Base-by-base conservation (phyloP, 768 basidiomycete genomes). In the Termitomyces bulborhizus region DNA sequence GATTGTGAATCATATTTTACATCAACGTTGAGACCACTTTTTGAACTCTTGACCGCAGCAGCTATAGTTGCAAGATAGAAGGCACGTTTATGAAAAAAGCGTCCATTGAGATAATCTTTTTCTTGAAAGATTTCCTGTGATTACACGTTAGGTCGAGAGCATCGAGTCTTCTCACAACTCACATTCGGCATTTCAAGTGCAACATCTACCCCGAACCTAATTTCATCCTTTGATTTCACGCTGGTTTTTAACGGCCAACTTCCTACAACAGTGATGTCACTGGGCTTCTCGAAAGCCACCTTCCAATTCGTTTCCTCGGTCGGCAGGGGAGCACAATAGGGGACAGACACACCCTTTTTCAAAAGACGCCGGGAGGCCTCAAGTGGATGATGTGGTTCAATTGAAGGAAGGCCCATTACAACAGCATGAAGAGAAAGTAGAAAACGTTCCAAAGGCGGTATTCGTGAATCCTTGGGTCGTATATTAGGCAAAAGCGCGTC, bases 1-100 rank as follows among this genome's bases (percentile, higher is more conserved):
- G 73, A 71, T 0, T 77, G 68, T 2, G 83, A 85, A 12, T 80
- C 76, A 65, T 85, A 93, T 29, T 69, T 70, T 16, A 81, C 69
- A n/a, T 89, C 82, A 3, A 89, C 80, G 13, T 76, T 74, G 15
- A 84, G 67, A 8, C 69, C 69, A 48, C 64, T 71, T 57, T 77
- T 74, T 12, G 76, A 68, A 36, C 71, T 68, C 42, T 71, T 71
- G 39, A 93, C 66, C 1, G 82, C 79, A 7, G 80, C 75, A 1
- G 90, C 89, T 44, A 98, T 73, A 4, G 80, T 81, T 6, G 93
- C 88, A 18, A 98, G 80, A 69, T 92, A 99, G 66, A 88, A 93
- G 0, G 92, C 86, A 39, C 91, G 79, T 66, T 98, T 98, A 66
- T 95, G 88, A 66, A 96, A 95, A 68, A 88, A 93, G 11, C 97